These are phyloP conservation scores for Rubus parviflorus DNA, from an alignment of 306 rosid species.

Conservation along the genomic window DNA sequence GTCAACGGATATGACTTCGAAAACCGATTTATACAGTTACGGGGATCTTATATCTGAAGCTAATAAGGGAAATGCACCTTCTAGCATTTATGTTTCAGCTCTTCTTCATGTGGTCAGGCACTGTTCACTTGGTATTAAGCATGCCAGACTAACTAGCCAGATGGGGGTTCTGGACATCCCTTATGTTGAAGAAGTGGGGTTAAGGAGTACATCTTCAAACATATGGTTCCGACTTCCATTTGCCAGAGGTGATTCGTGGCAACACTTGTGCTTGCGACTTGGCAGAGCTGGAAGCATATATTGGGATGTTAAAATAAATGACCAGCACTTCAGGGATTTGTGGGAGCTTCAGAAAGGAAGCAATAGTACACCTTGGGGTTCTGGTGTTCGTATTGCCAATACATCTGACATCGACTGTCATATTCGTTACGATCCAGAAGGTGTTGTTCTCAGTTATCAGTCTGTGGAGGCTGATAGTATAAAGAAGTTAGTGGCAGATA, in stretches of 20 bases:
- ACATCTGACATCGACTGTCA: constrained; percentile 95
- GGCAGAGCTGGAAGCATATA: constrained; percentile 96
- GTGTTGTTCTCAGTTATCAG: constrained; percentile 92
- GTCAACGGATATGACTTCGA: constrained; percentile 53
- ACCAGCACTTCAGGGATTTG: constrained; percentile 92
- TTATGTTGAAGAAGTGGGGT: constrained; percentile 91
- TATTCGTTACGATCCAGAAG: constrained; percentile 92
- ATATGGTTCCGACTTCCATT: constrained; percentile 97
- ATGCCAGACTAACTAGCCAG: constrained; percentile 95
- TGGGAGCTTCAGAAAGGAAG: constrained; percentile 99
- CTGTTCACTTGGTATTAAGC: constrained; percentile 86
- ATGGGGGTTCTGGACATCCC: constrained; percentile 92
- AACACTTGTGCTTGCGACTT: constrained; percentile 88
- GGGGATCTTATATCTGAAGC: constrained; percentile 82
- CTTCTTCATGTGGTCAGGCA: constrained; percentile 96
- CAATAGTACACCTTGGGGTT: constrained; percentile 81
- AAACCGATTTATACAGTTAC: constrained; percentile 58
- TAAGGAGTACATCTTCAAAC: constrained; percentile 75
- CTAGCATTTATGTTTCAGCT: constrained; percentile 83
- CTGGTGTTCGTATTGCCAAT: constrained; percentile 94
- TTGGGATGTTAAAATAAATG: constrained; percentile 98
- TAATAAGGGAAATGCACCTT: constrained; percentile 82
- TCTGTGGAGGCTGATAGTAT: constrained; percentile 91
- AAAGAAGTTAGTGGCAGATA: constrained; percentile 87
- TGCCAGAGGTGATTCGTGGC: constrained; percentile 91